Evolutionary conservation across 2,329 filamentous ascomycete species (phyloP), one percentile per base, ranked within the genome.

Genomic region (Harringtonia lauricola): DNA sequence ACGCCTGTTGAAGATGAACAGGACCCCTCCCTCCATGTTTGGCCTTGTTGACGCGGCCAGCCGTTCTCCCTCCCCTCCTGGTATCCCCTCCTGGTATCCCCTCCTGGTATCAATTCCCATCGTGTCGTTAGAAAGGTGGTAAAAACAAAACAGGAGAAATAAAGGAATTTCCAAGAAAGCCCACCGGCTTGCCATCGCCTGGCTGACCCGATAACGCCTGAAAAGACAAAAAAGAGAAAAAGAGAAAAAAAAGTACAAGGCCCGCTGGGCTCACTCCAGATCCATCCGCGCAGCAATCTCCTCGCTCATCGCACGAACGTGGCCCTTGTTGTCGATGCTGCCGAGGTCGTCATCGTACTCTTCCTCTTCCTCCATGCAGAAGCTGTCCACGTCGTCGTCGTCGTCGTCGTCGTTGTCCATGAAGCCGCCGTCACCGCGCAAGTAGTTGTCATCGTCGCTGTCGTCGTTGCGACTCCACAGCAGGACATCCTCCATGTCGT

Each of bases 231-330:
- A 24, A 6, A 36, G 15, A 36, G 17, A 36, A 24, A 19, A 24
- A 35, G 3, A 31, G 13, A 29, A 28, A 22, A 42, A 43, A 36
- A 22, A 36, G 4, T 10, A 37, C 15, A 22, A 6, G 10, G 7
- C 13, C 17, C 40, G 0, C 10, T 2, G 5, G 2, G 3, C n/a
- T 41, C 43, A 50, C 59, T 69, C 77, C 52, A 81, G 72, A 54
- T 81, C 78, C 75, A 82, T 81, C 18, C 68, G 65, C 4, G 69
- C 68, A 26, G 74, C 76, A 38, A 81, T 68, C 48, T 82, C 78
- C 58, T 81, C 77, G 51, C 76, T 81, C 58, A 79, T 68, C 26
- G 71, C 70, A 34, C 76, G 67, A 36, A 75, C 64, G 8, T 65
- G 64, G 36, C 64, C 63, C 45, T 61, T 63, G 47, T 64, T 36